Conservation (phyloP, 2,329 filamentous ascomycete genomes). For the Calycina herbarum region DNA sequence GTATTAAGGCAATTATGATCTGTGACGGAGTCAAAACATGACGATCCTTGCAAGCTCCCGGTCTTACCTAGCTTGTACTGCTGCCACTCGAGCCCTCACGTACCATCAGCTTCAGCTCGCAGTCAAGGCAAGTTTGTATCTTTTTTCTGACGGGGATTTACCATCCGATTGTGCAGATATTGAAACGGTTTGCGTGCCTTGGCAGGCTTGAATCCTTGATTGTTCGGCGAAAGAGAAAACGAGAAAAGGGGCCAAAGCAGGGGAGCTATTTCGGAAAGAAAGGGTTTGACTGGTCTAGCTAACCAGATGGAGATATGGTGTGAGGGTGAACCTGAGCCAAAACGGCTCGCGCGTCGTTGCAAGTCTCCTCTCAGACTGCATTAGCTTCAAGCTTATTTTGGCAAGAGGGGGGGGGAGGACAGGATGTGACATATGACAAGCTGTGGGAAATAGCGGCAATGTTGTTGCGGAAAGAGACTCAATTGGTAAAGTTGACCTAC, state of each 20-base stretch:
- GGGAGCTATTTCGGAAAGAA: not conserved
- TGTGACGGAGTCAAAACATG: constrained; percentile 19
- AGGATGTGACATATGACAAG: not conserved
- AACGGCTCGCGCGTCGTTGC: not conserved
- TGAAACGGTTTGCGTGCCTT: not conserved
- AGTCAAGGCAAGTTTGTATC: not conserved
- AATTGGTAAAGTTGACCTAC: not conserved
- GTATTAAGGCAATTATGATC: not conserved
- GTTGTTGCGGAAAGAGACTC: not conserved
- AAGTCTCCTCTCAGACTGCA: not conserved
- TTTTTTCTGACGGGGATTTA: not conserved
- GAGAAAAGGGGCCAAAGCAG: not conserved
- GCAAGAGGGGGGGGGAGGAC: not conserved
- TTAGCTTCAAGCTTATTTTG: not conserved
- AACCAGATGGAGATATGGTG: not conserved
- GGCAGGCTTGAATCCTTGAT: not conserved
- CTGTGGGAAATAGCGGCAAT: not conserved
- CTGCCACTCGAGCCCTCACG: not conserved
- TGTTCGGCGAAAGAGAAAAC: not conserved
- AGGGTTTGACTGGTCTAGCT: not conserved
- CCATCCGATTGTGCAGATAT: not conserved
- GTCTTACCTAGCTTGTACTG: not conserved
- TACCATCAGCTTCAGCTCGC: constrained; percentile 1
- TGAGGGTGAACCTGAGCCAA: not conserved
- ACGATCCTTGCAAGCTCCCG: constrained; percentile 4